Evolutionary conservation across 768 basidiomycete species (phyloP).

Genomic region (Boletus subcaerulescens): DNA sequence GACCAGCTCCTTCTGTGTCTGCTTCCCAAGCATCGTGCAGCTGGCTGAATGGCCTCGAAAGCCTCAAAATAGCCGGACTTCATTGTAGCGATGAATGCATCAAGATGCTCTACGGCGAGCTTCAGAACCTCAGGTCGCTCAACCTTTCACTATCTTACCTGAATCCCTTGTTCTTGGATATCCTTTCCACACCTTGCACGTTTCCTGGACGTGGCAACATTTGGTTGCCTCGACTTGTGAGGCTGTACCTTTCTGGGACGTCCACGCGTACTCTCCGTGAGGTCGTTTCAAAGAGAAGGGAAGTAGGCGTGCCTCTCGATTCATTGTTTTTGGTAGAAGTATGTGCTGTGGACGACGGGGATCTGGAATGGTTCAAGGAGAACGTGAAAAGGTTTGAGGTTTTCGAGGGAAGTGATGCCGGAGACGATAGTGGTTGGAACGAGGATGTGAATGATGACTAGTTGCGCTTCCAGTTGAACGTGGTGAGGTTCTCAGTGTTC

Average conservation of each 20-base stretch:
- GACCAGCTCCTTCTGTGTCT: conserved; percentile 21
- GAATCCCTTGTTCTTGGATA: not conserved
- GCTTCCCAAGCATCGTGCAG: conserved; percentile 35
- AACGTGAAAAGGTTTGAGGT: not conserved
- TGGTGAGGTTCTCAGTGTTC: no score
- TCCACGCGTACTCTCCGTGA: no score
- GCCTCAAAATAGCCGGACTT: conserved; percentile 51
- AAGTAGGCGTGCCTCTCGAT: not conserved
- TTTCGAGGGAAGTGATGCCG: no score
- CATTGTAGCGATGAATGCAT: conserved; percentile 37
- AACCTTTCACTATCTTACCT: not conserved
- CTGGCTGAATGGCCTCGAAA: conserved; percentile 44
- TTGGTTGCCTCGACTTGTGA: not conserved
- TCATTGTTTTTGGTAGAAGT: not conserved
- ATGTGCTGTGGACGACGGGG: not conserved
- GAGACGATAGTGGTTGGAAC: no score
- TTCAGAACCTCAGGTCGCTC: conserved; percentile 46
- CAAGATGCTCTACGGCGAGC: conserved; percentile 41
- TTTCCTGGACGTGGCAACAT: not conserved
- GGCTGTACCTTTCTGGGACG: not conserved
- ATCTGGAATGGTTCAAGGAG: not conserved
- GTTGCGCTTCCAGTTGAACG: no score
- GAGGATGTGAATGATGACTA: no score
- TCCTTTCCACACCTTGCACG: not conserved
- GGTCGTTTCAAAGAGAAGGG: not conserved